phyloP scores from a whole-genome alignment of 345 rosid genomes.

The Rhodomyrtus tomentosa region DNA sequence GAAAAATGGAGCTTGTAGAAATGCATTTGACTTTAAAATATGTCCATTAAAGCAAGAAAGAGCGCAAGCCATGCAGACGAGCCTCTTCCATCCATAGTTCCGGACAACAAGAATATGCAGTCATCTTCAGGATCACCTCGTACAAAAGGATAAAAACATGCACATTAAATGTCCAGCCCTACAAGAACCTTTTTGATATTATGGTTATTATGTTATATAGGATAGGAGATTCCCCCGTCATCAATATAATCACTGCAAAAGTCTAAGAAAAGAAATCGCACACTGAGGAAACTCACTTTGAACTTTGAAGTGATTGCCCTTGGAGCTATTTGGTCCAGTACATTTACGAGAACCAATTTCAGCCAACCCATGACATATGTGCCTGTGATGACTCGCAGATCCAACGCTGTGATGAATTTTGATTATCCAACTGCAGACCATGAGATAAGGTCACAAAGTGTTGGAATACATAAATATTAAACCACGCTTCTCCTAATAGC shows the following conservation, averaged over 20 bases:
- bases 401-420: conserved; percentile 75
- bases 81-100: not conserved
- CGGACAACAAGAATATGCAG: not conserved
- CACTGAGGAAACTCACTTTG: conserved; percentile 13
- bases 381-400: conserved; percentile 72
- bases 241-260: not conserved
- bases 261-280: not conserved
- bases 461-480: no score
- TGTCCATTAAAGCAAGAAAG: not conserved
- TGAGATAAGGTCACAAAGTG: no score
- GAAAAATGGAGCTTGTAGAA: not conserved
- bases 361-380: conserved; percentile 63
- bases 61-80: not conserved
- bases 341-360: conserved; percentile 61
- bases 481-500: no score
- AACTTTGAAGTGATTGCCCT: conserved; percentile 75
- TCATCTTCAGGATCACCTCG: not conserved
- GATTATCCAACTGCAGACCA: conserved; percentile 53
- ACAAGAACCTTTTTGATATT: not conserved
- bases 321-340: conserved; percentile 70
- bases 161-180: not conserved
- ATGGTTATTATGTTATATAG: not conserved
- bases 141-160: not conserved
- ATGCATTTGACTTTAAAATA: not conserved
- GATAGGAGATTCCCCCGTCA: not conserved